Percentiles rank a stretch among this genome's conserved stretches.
These are phyloP conservation scores for Leccinum fallax DNA, from an alignment of 1,284 basidiomycete genomes.

Conservation along the genomic window DNA sequence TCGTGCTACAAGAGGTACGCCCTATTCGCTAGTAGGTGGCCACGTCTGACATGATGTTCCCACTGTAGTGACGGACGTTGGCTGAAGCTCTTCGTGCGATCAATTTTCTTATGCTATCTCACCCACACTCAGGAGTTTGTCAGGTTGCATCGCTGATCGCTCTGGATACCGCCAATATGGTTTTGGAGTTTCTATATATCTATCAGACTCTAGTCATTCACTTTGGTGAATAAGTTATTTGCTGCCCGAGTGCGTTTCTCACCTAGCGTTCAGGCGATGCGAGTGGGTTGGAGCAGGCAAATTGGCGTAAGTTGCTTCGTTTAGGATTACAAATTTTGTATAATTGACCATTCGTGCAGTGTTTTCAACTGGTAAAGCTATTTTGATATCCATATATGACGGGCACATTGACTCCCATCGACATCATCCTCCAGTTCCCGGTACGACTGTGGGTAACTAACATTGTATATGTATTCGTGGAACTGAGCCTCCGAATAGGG, in stretches of 20 bases:
- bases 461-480: not conserved
- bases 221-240: constrained; percentile 34
- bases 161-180: constrained; percentile 43
- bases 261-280: constrained; percentile 16
- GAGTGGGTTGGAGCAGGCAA: constrained; percentile 12
- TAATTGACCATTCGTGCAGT: constrained; percentile 12
- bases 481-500: constrained; percentile 26
- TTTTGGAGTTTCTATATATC: constrained; percentile 42
- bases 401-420: constrained; percentile 1
- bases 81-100: constrained; percentile 28
- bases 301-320: constrained; percentile 22
- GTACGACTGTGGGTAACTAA: constrained; percentile 22
- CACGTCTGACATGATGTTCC: not conserved
- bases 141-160: constrained; percentile 40
- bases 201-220: constrained; percentile 40
- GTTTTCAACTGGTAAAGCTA: constrained; percentile 23
- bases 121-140: constrained; percentile 1
- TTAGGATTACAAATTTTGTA: not conserved
- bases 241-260: not conserved
- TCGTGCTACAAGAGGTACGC: constrained; percentile 41
- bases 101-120: not conserved
- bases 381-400: not conserved
- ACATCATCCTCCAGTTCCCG: constrained; percentile 18
- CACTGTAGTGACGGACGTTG: constrained; percentile 19
- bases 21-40: not conserved